phyloP scores from a whole-genome alignment of 2,329 filamentous ascomycete genomes.

The Colletotrichum sp. region DNA sequence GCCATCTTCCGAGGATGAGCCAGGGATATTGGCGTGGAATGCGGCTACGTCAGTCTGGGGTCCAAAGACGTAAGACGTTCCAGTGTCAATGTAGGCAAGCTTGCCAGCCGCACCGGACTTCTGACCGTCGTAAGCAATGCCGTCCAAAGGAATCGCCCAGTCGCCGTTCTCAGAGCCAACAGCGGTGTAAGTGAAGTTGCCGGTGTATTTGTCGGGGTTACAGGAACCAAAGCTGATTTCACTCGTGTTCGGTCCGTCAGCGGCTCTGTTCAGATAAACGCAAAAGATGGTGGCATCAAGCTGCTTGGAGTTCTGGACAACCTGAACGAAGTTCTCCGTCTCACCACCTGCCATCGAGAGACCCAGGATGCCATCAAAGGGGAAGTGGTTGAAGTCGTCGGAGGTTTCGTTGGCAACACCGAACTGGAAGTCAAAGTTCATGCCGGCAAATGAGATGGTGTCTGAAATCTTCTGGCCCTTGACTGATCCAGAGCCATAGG shows the following conservation, averaged over 20 bases:
- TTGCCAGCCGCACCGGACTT: constrained; percentile 59
- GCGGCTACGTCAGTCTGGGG: constrained; percentile 69
- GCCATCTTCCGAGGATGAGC: constrained; percentile 59
- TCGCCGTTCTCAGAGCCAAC: constrained; percentile 57
- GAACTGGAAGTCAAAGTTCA: constrained; percentile 70
- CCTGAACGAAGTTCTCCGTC: constrained; percentile 71
- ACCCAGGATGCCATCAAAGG: constrained; percentile 88
- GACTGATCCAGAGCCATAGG: constrained; percentile 80
- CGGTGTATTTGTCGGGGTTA: constrained; percentile 70
- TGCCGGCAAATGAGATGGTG: constrained; percentile 67
- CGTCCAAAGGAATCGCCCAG: constrained; percentile 77
- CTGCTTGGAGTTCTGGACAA: constrained; percentile 59
- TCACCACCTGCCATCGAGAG: constrained; percentile 67
- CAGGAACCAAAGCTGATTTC: constrained; percentile 78
- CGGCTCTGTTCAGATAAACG: constrained; percentile 70
- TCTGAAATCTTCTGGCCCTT: constrained; percentile 71
- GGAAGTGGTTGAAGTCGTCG: constrained; percentile 76
- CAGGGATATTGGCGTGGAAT: constrained; percentile 69
- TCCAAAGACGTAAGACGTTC: constrained; percentile 80
- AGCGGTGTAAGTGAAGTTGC: constrained; percentile 70
- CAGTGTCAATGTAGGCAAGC: constrained; percentile 80
- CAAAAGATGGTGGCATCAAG: constrained; percentile 71
- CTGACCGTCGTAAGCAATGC: constrained; percentile 66
- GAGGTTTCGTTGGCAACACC: constrained; percentile 76
- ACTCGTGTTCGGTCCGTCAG: constrained; percentile 71